phyloP scores from a whole-genome alignment of 768 basidiomycete species.

The Leccinum disarticulatum region DNA sequence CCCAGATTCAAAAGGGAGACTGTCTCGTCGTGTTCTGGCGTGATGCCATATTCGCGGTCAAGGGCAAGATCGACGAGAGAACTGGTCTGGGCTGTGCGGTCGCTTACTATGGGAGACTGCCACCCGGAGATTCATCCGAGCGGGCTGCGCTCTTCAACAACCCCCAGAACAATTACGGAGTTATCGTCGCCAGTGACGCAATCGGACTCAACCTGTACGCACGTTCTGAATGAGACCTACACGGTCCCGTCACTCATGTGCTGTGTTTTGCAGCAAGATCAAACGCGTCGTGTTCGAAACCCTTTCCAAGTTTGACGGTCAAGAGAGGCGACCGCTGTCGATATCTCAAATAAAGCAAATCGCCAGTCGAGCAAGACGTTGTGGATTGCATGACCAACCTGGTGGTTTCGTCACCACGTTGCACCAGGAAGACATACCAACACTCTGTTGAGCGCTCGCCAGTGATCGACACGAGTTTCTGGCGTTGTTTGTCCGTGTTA shows the following conservation, averaged over 20 bases:
- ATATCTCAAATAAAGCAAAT: slow-evolving; percentile 89
- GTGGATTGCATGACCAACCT: slow-evolving; percentile 57
- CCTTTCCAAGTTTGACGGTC: slow-evolving; percentile 65
- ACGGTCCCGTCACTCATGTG: background rate
- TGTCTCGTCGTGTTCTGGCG: slow-evolving; percentile 89
- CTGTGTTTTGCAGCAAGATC: slow-evolving; percentile 61
- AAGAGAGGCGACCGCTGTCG: slow-evolving; percentile 46
- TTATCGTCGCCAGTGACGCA: slow-evolving; percentile 90
- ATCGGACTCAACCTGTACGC: slow-evolving; percentile 96
- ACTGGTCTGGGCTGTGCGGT: slow-evolving; percentile 86
- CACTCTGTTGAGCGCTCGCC: slow-evolving; percentile 57
- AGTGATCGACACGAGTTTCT: no score
- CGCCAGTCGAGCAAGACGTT: slow-evolving; percentile 91
- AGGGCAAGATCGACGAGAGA: slow-evolving; percentile 47
- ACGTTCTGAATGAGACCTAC: no score
- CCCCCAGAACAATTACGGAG: slow-evolving; percentile 73
- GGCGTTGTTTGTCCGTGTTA: no score
- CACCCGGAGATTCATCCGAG: slow-evolving; percentile 88
- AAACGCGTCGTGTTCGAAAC: slow-evolving; percentile 79
- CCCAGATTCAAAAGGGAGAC: slow-evolving; percentile 73
- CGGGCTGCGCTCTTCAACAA: slow-evolving; percentile 94
- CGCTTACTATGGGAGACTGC: slow-evolving; percentile 88
- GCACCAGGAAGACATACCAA: slow-evolving; percentile 56
- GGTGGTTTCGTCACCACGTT: slow-evolving; percentile 78
- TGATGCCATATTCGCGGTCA: slow-evolving; percentile 70